These are phyloP conservation scores for Sordariomycetes sp. DNA, from an alignment of 2,329 filamentous ascomycete species.

Conservation along the genomic window DNA sequence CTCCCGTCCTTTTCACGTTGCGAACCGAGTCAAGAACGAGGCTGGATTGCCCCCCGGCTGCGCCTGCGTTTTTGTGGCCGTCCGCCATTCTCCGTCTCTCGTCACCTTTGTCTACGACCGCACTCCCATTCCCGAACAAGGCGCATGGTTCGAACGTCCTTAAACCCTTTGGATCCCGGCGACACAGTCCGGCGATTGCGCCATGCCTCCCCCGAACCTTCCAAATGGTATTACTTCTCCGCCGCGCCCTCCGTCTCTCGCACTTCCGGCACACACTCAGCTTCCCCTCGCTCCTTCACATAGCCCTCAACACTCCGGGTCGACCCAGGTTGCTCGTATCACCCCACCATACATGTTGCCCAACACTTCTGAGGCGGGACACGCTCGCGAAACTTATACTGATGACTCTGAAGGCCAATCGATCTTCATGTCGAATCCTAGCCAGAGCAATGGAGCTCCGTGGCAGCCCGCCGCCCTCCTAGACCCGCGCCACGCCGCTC, in stretches of 20 bases:
- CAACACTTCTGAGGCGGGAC: background rate
- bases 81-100: background rate
- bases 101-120: background rate
- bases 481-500: conserved; percentile 35
- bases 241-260: background rate
- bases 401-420: background rate
- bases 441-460: conserved; percentile 6
- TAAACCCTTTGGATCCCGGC: background rate
- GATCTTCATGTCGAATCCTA: background rate
- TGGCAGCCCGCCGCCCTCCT: conserved; percentile 32
- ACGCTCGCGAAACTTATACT: background rate
- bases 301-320: background rate
- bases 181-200: conserved; percentile 1
- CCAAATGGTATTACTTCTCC: background rate
- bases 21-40: background rate
- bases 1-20: background rate
- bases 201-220: conserved; percentile 4
- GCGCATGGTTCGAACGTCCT: background rate
- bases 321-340: background rate
- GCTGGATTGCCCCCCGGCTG: background rate
- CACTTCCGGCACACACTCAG: background rate
- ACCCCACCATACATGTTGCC: background rate
- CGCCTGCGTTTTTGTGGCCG: background rate
- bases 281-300: background rate
- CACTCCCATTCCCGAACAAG: background rate